Evolutionary conservation across 1,284 basidiomycete species (phyloP).

Genomic region (Ceratobasidium sp.): DNA sequence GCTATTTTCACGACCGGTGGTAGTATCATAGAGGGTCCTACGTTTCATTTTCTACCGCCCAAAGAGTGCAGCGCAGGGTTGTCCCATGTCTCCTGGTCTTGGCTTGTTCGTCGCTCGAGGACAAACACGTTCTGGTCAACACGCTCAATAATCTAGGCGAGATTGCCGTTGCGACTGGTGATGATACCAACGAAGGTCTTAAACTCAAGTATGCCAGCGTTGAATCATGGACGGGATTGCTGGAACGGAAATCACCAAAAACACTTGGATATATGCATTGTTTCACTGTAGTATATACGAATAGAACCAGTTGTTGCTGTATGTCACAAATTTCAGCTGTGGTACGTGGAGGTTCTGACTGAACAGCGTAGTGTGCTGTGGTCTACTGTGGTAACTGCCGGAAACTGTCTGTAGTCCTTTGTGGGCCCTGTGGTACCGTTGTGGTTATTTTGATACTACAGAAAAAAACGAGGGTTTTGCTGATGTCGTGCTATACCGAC

Average conservation of each 20-base stretch:
- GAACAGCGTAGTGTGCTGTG: too few species aligned
- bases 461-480: too few species aligned
- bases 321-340: too few species aligned
- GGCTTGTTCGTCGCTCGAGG: conserved; percentile 96
- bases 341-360: too few species aligned
- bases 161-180: conserved; percentile 96
- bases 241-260: conserved; percentile 98
- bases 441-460: too few species aligned
- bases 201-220: conserved; percentile 94
- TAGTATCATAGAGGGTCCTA: conserved; percentile 95
- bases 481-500: too few species aligned
- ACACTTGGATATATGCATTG: conserved; percentile 99
- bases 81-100: conserved; percentile 65
- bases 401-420: too few species aligned
- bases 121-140: conserved; percentile 93
- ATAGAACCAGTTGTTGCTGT: too few species aligned
- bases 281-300: too few species aligned
- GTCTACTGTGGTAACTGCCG: too few species aligned
- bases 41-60: conserved; percentile 59
- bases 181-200: conserved; percentile 97
- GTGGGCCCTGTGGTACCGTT: too few species aligned
- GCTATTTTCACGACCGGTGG: conserved; percentile 93
- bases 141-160: conserved; percentile 88
- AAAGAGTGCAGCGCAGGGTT: conserved; percentile 57
- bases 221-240: conserved; percentile 99